These are phyloP conservation scores for Arthrinium phaeospermum DNA, from an alignment of 2,329 filamentous ascomycete genomes.

Conservation along the genomic window DNA sequence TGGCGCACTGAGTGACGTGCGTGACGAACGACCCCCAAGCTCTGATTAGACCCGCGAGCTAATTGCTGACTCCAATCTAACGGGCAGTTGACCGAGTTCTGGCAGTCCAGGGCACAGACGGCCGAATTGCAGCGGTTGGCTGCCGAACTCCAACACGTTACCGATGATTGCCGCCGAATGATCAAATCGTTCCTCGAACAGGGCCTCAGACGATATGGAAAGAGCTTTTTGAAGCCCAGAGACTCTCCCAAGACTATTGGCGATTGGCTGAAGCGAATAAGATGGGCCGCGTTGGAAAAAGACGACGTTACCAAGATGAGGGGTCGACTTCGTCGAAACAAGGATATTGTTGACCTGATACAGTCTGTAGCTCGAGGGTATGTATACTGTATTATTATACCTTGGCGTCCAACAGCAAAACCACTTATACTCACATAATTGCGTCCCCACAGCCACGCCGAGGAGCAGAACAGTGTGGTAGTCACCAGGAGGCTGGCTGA, in stretches of 20 bases:
- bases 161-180: neutral
- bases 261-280: neutral
- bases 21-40: neutral
- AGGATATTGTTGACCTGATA: neutral
- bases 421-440: neutral
- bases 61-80: neutral
- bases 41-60: neutral
- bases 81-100: neutral
- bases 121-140: neutral
- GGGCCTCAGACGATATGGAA: neutral
- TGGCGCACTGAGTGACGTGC: neutral
- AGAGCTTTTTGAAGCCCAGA: neutral
- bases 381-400: neutral
- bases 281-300: conserved; percentile 1
- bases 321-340: conserved; percentile 2
- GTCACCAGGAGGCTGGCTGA: neutral
- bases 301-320: neutral
- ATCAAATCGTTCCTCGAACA: neutral
- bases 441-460: neutral
- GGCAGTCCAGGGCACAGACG: neutral
- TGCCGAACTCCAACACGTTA: neutral
- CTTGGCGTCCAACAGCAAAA: neutral
- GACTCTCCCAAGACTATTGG: neutral
- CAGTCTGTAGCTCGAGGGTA: neutral
- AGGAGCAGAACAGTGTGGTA: neutral